These are phyloP conservation scores for Phaeotremella skinneri DNA, from an alignment of 768 basidiomycete genomes.

Conservation along the genomic window DNA sequence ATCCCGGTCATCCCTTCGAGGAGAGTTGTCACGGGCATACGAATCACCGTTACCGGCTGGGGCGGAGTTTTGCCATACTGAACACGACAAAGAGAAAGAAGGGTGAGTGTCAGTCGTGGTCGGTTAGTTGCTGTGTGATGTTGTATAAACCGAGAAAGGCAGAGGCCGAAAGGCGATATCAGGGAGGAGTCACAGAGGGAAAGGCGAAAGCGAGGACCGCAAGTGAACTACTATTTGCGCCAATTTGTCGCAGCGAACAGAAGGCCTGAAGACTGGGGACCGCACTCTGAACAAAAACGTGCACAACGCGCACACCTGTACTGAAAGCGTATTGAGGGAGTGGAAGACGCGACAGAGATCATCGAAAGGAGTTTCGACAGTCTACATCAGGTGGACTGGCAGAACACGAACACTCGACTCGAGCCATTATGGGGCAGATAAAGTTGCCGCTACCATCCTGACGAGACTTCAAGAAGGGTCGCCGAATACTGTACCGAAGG, in stretches of 20 bases:
- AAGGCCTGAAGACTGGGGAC: too few species aligned
- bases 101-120: constrained; percentile 25
- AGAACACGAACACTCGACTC: too few species aligned
- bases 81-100: background rate
- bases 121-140: constrained; percentile 24
- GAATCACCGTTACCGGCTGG: constrained; percentile 20
- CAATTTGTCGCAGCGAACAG: too few species aligned
- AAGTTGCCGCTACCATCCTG: too few species aligned
- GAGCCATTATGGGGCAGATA: too few species aligned
- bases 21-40: constrained; percentile 27
- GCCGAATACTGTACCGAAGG: constrained; percentile 2
- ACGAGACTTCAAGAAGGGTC: background rate
- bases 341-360: background rate
- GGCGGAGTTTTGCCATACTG: constrained; percentile 41
- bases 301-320: too few species aligned
- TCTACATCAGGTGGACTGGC: background rate
- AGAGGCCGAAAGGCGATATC: constrained; percentile 8
- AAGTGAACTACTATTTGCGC: too few species aligned
- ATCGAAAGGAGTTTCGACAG: background rate
- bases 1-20: constrained; percentile 54
- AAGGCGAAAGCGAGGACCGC: background rate
- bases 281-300: too few species aligned
- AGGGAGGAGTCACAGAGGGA: background rate
- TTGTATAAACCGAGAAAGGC: background rate
- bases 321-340: too few species aligned